phyloP scores from a whole-genome alignment of 768 basidiomycete species.

The Leccinum arenicola region DNA sequence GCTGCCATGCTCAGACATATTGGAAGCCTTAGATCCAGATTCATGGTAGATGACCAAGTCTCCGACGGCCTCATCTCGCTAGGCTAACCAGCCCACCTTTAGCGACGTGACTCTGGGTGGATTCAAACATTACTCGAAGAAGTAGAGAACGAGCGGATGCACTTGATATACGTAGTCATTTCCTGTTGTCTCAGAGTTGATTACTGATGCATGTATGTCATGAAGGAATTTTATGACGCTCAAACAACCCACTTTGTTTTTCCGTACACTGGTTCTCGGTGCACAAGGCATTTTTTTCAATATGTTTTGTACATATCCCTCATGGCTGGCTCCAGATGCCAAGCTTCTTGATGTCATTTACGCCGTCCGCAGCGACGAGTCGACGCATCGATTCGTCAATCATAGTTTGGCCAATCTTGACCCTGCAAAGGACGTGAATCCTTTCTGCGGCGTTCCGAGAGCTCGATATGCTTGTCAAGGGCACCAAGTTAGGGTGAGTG shows the following conservation, averaged over 20 bases:
- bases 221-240: constrained; percentile 93
- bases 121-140: constrained; percentile 94
- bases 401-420: constrained; percentile 91
- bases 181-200: constrained; percentile 5
- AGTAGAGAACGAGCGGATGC: constrained; percentile 97
- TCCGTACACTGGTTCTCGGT: constrained; percentile 80
- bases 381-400: constrained; percentile 93
- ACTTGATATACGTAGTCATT: constrained; percentile 59
- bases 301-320: constrained; percentile 64
- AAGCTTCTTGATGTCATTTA: constrained; percentile 87
- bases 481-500: constrained; percentile 67
- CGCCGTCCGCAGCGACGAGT: constrained; percentile 90
- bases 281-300: constrained; percentile 89
- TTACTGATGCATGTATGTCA: constrained; percentile 14
- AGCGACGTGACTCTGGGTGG: constrained; percentile 66
- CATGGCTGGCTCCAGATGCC: constrained; percentile 53
- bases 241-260: constrained; percentile 72
- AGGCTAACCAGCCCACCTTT: constrained; percentile 7
- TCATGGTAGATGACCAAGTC: constrained; percentile 59
- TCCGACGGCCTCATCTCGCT: constrained; percentile 1
- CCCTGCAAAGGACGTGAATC: constrained; percentile 76
- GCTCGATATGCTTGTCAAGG: constrained; percentile 83
- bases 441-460: constrained; percentile 77
- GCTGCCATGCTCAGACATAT: constrained; percentile 86
- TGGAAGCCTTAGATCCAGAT: constrained; percentile 61